Evolutionary conservation across 371 early-diverging fungal species (phyloP).

Genomic region (Circinella minor): DNA sequence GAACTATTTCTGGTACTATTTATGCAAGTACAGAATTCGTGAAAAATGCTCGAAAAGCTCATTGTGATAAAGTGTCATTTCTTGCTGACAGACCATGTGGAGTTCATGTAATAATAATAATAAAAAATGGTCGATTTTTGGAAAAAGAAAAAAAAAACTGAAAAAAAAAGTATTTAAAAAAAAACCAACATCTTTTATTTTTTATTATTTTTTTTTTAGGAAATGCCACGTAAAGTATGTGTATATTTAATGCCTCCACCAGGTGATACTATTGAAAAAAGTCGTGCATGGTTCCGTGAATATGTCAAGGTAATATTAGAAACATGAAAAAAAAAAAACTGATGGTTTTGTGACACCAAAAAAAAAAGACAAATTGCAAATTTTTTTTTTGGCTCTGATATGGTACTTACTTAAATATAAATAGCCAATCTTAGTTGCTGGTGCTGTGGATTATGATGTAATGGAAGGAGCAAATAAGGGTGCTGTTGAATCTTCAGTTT

Average conservation of each 20-base stretch:
- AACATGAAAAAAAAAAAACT: constrained; percentile 5
- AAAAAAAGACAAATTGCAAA: background rate
- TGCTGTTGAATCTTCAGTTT: constrained; percentile 58
- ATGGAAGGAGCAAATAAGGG: constrained; percentile 60
- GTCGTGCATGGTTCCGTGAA: constrained; percentile 66
- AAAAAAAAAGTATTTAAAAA: no score
- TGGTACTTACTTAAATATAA: background rate
- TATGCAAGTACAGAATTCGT: constrained; percentile 60
- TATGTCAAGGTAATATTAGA: constrained; percentile 63
- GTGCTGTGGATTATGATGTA: constrained; percentile 73
- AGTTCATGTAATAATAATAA: constrained; percentile 43
- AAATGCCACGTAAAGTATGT: constrained; percentile 69
- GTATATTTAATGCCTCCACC: constrained; percentile 70
- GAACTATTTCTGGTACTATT: constrained; percentile 53
- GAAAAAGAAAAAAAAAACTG: no score
- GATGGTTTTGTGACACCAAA: background rate
- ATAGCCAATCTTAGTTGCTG: constrained; percentile 73
- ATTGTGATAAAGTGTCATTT: constrained; percentile 56
- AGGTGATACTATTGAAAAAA: constrained; percentile 72
- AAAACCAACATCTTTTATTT: background rate
- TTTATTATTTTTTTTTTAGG: constrained; percentile 31
- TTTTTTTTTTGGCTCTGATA: background rate
- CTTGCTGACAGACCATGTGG: constrained; percentile 65
- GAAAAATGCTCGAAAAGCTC: constrained; percentile 49
- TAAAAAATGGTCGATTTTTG: no score